Base-by-base conservation (phyloP, 2,329 filamentous ascomycete genomes). In the Colletotrichum scovillei region DNA sequence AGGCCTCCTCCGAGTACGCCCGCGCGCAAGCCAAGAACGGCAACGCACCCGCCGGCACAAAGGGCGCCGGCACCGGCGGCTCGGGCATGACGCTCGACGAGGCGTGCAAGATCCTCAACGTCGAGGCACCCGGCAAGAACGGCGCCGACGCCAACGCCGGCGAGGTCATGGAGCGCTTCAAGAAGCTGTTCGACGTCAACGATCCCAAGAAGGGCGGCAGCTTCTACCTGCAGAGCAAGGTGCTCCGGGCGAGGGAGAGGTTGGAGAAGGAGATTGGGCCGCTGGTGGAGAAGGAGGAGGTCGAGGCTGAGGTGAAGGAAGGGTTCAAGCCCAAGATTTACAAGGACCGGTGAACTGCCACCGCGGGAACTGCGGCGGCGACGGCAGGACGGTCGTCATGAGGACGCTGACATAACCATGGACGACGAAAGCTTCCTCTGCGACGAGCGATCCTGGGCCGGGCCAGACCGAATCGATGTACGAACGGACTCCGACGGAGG, bases 191-290 rank as follows among this genome's bases (percentile, higher is more conserved):
- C 82, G 97, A 99, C 84, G 87, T 91, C 78, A 99, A 99, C 85
- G 94, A 99, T 76, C 96, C 97, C 12, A 89, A 97, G 84, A 98
- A 98, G 81, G 97, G 97, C 46, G 97, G 97, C 66, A 98, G 95
- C 79, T 99, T 99, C 85, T 99, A 99, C 84, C 88, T 99, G 62
- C 97, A 99, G 85, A 98, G 96, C 88, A 99, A 99, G 86, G 91
- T 99, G 68, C 85, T 98, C 78, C 89, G 97, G 75, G 97, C 97
- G 72, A 91, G 96, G 79, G 96, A 99, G 85, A 88, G 97, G 76
- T 93, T 99, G 85, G 96, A 98, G 86, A 89, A 93, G 78, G 96
- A 99, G 84, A 86, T 97, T 53, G 88, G 92, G 76, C 91, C 93
- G 72, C 89, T 92, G 73, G 88, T 91, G 79, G 92, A 94, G 81